A percentile compares a stretch with the other conserved stretches of the same genome.
Evolutionary conservation across 2,329 filamentous ascomycete species (phyloP).

Genomic region (Trichoderma aggressivum): DNA sequence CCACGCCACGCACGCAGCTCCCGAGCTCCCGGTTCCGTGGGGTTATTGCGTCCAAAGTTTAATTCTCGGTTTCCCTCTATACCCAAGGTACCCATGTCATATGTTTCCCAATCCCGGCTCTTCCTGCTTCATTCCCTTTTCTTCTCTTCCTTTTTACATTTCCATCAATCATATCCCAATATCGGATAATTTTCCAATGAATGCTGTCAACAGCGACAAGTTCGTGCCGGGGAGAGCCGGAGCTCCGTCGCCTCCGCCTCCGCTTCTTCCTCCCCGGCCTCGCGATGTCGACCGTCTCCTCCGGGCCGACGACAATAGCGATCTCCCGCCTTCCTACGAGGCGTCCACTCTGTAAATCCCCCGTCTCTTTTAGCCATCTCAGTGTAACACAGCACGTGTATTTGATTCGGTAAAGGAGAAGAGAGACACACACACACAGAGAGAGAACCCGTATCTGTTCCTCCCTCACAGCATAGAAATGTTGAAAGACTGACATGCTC

Average conservation of each 20-base stretch:
- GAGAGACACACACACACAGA: not conserved
- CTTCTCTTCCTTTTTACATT: not conserved
- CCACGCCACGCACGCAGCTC: not conserved
- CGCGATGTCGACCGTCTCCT: not conserved
- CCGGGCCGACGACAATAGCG: not conserved
- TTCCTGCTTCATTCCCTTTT: not conserved
- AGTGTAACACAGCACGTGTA: not conserved
- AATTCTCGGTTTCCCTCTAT: not conserved
- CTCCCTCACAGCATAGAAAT: not conserved
- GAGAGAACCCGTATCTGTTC: not conserved
- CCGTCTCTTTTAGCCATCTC: not conserved
- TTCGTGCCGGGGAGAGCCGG: not conserved
- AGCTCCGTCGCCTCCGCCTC: not conserved
- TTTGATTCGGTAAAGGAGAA: not conserved
- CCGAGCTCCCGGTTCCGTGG: not conserved
- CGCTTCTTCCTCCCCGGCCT: not conserved
- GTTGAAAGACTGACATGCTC: not conserved
- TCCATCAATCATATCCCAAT: not conserved
- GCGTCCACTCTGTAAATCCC: conserved; percentile 5
- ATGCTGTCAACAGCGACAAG: not conserved
- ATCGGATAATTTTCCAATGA: not conserved
- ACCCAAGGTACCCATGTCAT: not conserved
- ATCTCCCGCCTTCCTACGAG: conserved; percentile 15
- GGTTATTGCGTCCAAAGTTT: not conserved
- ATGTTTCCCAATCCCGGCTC: not conserved